Conservation (phyloP, 768 basidiomycete species). For the Phaffia tasmanica region DNA sequence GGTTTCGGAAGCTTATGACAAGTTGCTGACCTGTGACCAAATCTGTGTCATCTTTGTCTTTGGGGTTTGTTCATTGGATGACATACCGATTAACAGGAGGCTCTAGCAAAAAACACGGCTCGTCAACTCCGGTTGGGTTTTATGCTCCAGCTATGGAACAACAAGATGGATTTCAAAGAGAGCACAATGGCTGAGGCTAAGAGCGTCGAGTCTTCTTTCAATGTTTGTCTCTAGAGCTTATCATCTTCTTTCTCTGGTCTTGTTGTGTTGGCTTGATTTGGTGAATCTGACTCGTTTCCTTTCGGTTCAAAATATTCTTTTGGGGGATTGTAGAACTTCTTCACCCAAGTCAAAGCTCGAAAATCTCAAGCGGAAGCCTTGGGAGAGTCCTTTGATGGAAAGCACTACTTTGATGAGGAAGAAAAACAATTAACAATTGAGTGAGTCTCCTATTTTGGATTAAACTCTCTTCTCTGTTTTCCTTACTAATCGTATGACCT, state of each 20-base stretch:
- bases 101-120: conserved; percentile 66
- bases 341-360: conserved; percentile 73
- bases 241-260: background rate
- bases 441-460: conserved; percentile 41
- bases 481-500: background rate
- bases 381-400: conserved; percentile 35
- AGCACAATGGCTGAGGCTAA: conserved; percentile 74
- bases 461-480: background rate
- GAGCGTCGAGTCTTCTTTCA: conserved; percentile 67
- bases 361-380: conserved; percentile 44
- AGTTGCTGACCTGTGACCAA: background rate
- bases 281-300: background rate
- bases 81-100: conserved; percentile 50
- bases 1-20: too few relatives aligned
- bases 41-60: background rate
- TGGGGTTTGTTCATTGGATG: background rate
- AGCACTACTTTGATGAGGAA: conserved; percentile 41
- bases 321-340: conserved; percentile 67
- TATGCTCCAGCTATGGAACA: conserved; percentile 79
- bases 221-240: conserved; percentile 47
- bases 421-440: conserved; percentile 59
- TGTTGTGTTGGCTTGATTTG: background rate
- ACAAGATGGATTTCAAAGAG: conserved; percentile 88
- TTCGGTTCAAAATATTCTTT: background rate
- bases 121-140: conserved; percentile 86